Evolutionary conservation across 108 stramenopile genomes (phyloP).

Genomic region (Cyclotella sp.): DNA sequence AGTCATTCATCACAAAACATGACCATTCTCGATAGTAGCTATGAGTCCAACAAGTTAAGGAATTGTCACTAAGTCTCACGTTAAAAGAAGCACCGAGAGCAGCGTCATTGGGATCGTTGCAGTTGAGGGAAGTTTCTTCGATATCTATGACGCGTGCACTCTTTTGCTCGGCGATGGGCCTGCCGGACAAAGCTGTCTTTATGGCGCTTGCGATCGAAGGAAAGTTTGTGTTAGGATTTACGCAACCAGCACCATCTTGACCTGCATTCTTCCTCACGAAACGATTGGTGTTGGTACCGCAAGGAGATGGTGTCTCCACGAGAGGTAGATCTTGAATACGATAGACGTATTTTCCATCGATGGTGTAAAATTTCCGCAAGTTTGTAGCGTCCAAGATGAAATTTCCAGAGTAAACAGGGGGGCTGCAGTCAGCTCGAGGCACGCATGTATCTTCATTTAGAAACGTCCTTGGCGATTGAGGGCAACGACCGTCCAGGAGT

Average conservation of each 20-base stretch:
- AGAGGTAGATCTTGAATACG: slow-evolving; percentile 30
- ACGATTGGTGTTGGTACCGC: slow-evolving; percentile 12
- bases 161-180: background rate
- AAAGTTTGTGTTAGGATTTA: slow-evolving; percentile 7
- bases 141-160: slow-evolving; percentile 25
- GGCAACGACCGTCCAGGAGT: slow-evolving; percentile 27
- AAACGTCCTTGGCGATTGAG: slow-evolving; percentile 24
- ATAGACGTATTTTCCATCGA: slow-evolving; percentile 41
- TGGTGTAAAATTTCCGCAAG: slow-evolving; percentile 38
- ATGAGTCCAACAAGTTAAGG: slow-evolving; percentile 36
- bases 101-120: slow-evolving; percentile 11
- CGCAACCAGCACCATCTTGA: slow-evolving; percentile 16
- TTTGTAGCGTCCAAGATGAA: slow-evolving; percentile 23
- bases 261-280: slow-evolving; percentile 41
- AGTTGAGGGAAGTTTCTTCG: background rate
- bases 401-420: slow-evolving; percentile 18
- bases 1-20: slow-evolving; percentile 23
- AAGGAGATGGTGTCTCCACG: slow-evolving; percentile 32
- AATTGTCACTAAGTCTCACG: slow-evolving; percentile 6
- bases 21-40: slow-evolving; percentile 23
- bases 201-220: slow-evolving; percentile 13
- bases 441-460: slow-evolving; percentile 40
- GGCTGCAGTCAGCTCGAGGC: slow-evolving; percentile 20
- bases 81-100: slow-evolving; percentile 27
- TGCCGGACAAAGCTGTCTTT: background rate